These are phyloP conservation scores for Aspergillus sp. DNA, from an alignment of 2,329 filamentous ascomycete species.

Conservation along the genomic window DNA sequence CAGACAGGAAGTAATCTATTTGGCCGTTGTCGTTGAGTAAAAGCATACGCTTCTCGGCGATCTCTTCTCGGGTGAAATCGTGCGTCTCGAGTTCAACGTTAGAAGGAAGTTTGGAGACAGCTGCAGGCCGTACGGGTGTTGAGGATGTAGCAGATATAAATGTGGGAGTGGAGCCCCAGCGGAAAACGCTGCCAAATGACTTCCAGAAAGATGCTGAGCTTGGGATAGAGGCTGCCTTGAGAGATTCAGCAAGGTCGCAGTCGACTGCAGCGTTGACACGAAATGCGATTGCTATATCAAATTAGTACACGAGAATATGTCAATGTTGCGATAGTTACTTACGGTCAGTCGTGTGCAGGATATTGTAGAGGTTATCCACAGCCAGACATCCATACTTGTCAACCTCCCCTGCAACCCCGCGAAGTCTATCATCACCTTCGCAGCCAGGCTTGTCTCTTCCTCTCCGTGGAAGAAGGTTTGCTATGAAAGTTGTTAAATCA, in stretches of 20 bases:
- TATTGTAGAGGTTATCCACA: conserved; percentile 94
- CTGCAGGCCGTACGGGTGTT: conserved; percentile 54
- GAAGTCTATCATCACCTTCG: conserved; percentile 56
- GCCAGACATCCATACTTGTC: conserved; percentile 85
- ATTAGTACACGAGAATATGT: conserved; percentile 46
- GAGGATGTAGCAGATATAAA: conserved; percentile 65
- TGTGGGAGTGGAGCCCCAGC: conserved; percentile 47
- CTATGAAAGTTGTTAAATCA: conserved; percentile 24
- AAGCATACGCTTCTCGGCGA: conserved; percentile 82
- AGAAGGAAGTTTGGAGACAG: conserved; percentile 56
- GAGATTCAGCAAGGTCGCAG: conserved; percentile 66
- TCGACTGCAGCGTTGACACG: conserved; percentile 89
- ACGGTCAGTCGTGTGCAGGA: conserved; percentile 69
- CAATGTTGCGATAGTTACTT: conserved; percentile 9
- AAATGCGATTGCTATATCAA: conserved; percentile 67
- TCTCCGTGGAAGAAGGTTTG: conserved; percentile 67
- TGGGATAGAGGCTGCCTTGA: conserved; percentile 76
- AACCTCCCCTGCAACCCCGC: conserved; percentile 67
- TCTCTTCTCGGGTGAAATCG: conserved; percentile 86
- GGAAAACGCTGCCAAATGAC: conserved; percentile 59
- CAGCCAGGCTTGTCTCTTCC: conserved; percentile 72
- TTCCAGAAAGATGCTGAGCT: conserved; percentile 62
- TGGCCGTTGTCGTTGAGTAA: conserved; percentile 95
- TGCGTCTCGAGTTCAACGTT: conserved; percentile 93
- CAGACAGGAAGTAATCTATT: conserved; percentile 82